Evolutionary conservation across 345 rosid species (phyloP).

Genomic region (Linum trigynum): DNA sequence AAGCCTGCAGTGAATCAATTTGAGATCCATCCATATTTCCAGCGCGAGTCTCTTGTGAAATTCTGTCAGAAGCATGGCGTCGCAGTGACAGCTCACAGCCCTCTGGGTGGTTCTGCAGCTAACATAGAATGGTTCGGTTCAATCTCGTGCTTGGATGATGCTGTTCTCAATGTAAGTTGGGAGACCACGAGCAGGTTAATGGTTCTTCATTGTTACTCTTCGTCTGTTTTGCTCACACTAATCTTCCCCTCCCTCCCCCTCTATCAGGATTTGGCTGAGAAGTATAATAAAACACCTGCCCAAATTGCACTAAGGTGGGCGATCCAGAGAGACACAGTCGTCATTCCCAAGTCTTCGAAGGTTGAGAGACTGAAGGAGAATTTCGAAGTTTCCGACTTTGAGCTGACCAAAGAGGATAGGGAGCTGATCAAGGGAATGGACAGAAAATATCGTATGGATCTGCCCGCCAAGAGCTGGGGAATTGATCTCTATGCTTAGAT

Average conservation of each 20-base stretch:
- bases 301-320: slow-evolving; percentile 77
- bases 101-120: slow-evolving; percentile 69
- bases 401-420: slow-evolving; percentile 61
- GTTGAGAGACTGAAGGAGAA: slow-evolving; percentile 59
- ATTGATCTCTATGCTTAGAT: slow-evolving; percentile 59
- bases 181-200: background rate
- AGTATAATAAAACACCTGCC: slow-evolving; percentile 64
- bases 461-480: slow-evolving; percentile 80
- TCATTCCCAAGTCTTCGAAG: slow-evolving; percentile 73
- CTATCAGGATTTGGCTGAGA: slow-evolving; percentile 61
- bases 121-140: slow-evolving; percentile 69
- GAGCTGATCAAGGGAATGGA: slow-evolving; percentile 49
- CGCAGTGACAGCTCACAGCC: slow-evolving; percentile 79
- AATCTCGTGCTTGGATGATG: slow-evolving; percentile 71
- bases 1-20: slow-evolving; percentile 98
- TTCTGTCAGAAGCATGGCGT: slow-evolving; percentile 86
- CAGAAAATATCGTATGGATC: slow-evolving; percentile 55
- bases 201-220: background rate
- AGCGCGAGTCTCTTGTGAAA: slow-evolving; percentile 75
- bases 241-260: background rate
- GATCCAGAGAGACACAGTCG: slow-evolving; percentile 59
- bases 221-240: background rate
- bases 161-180: slow-evolving; percentile 49
- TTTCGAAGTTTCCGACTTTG: slow-evolving; percentile 50
- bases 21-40: slow-evolving; percentile 88